Conservation (phyloP, 495 filamentous ascomycete species). For the Tuber borchii region DNA sequence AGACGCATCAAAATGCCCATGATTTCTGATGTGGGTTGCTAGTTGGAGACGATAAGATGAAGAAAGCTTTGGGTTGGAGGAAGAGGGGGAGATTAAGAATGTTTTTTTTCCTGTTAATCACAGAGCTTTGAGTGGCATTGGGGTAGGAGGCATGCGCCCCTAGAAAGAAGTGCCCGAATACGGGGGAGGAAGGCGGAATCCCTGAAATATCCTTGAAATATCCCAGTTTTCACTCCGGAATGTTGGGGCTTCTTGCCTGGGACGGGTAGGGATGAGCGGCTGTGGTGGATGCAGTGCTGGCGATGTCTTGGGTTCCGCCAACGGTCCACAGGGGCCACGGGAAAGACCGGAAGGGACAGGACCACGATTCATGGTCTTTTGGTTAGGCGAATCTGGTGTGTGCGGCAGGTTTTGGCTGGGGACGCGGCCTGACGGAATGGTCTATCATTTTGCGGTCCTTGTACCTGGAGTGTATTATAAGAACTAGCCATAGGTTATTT, state of each 20-base stretch:
- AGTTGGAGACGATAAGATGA: not conserved
- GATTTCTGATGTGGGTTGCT: not conserved
- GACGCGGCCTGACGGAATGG: too few relatives aligned
- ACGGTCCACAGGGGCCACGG: too few relatives aligned
- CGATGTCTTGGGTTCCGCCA: too few relatives aligned
- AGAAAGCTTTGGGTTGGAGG: not conserved
- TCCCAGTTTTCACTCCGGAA: too few relatives aligned
- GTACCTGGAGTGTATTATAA: not conserved
- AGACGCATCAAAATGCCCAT: not conserved
- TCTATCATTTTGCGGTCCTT: not conserved
- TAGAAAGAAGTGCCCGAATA: too few relatives aligned
- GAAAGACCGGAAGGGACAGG: too few relatives aligned
- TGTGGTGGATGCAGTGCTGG: not conserved
- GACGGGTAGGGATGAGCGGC: not conserved
- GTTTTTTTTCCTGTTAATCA: not conserved
- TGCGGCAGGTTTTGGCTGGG: not conserved
- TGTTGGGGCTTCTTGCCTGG: too few relatives aligned
- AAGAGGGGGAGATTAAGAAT: not conserved
- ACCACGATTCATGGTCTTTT: too few relatives aligned
- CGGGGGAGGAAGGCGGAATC: not conserved
- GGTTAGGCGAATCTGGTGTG: too few relatives aligned
- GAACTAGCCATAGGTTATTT: not conserved
- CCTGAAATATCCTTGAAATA: too few relatives aligned
- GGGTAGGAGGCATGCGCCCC: too few relatives aligned
- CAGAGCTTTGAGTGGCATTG: too few relatives aligned